These are phyloP conservation scores for Cyclanthera cordifolia DNA, from an alignment of 306 rosid genomes.

Conservation along the genomic window DNA sequence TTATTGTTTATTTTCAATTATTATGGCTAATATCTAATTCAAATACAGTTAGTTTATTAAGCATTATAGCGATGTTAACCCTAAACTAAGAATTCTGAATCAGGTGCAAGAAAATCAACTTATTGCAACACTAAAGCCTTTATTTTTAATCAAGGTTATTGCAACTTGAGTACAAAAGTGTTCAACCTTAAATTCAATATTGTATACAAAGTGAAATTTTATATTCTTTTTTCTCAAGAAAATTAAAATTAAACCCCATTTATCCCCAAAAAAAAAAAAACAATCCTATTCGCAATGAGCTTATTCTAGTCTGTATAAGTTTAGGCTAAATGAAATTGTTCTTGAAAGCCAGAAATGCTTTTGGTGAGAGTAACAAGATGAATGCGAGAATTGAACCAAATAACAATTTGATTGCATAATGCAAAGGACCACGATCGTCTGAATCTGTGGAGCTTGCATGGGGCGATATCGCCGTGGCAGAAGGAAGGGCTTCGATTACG, in stretches of 20 bases:
- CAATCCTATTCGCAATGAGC: background rate
- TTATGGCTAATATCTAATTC: background rate
- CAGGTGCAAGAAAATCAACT: background rate
- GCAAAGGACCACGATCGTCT: slow-evolving; percentile 37
- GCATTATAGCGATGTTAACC: too few species aligned
- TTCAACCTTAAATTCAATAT: background rate
- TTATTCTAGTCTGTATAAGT: background rate
- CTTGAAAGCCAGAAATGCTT: slow-evolving; percentile 43
- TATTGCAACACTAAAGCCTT: background rate
- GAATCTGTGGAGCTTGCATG: slow-evolving; percentile 30
- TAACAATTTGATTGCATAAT: slow-evolving; percentile 44
- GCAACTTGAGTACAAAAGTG: background rate
- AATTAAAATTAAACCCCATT: background rate
- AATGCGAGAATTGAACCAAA: slow-evolving; percentile 73
- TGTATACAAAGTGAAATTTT: background rate
- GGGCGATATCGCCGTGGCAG: slow-evolving; percentile 52
- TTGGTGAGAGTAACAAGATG: slow-evolving; percentile 60
- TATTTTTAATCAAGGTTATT: too few species aligned
- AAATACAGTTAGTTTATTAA: background rate
- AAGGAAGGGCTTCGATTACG: slow-evolving; percentile 84
- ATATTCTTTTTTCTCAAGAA: background rate
- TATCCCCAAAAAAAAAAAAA: background rate
- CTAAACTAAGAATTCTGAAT: background rate
- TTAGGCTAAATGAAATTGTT: slow-evolving; percentile 22
- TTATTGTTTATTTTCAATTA: too few species aligned